Conservation (phyloP, 371 early-diverging fungal species). For the Choanephora cucurbitarum region DNA sequence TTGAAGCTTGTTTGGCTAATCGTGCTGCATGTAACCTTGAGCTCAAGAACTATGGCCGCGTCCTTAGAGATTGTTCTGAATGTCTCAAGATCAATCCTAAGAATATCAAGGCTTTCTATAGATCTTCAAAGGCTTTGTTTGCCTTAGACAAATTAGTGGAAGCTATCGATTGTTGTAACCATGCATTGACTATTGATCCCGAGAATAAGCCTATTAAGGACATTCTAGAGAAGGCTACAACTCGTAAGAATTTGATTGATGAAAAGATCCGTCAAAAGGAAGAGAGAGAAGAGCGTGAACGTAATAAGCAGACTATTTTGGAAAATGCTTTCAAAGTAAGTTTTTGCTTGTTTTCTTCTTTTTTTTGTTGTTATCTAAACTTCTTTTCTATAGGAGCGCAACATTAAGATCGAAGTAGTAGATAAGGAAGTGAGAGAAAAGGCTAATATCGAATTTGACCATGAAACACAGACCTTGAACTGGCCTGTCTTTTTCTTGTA, state of each 20-base stretch:
- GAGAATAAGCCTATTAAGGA: constrained; percentile 64
- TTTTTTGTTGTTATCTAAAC: too few species aligned
- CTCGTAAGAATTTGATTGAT: constrained; percentile 42
- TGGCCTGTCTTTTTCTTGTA: constrained; percentile 94
- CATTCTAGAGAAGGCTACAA: constrained; percentile 43
- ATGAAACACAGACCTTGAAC: constrained; percentile 62
- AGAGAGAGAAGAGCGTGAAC: constrained; percentile 46
- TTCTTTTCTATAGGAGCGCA: constrained; percentile 48
- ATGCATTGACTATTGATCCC: constrained; percentile 71
- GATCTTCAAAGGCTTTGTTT: constrained; percentile 83
- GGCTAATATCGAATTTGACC: constrained; percentile 68
- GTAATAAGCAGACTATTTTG: constrained; percentile 45
- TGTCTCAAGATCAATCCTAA: constrained; percentile 79
- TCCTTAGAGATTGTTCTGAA: constrained; percentile 85
- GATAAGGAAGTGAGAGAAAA: constrained; percentile 46
- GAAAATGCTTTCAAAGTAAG: constrained; percentile 55
- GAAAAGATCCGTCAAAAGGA: constrained; percentile 49
- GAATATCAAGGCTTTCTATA: constrained; percentile 90
- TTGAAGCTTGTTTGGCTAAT: constrained; percentile 81
- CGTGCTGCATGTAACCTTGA: constrained; percentile 93
- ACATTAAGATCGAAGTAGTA: constrained; percentile 52
- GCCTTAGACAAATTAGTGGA: constrained; percentile 80
- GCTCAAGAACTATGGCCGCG: constrained; percentile 74
- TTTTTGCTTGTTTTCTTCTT: neutral
- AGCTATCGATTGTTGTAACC: constrained; percentile 82